phyloP scores from a whole-genome alignment of 2,329 filamentous ascomycete species.

The Sclerotinia borealis region DNA sequence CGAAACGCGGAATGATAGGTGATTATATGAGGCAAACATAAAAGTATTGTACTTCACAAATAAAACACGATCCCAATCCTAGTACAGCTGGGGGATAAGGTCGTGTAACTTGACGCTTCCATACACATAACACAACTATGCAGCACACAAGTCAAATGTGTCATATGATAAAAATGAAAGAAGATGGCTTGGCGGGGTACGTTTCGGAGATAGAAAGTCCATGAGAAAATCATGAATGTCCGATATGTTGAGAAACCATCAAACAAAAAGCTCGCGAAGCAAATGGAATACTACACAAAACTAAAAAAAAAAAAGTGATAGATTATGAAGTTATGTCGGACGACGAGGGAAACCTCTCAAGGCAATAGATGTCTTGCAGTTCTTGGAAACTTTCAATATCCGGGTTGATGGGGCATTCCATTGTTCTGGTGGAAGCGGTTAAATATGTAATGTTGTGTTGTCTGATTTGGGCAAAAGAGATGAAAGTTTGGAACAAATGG shows the following conservation, averaged over 20 bases:
- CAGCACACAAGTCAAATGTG: not conserved
- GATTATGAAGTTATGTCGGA: conserved; percentile 3
- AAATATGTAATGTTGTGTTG: conserved; percentile 2
- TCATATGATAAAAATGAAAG: not conserved
- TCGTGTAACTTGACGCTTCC: not conserved
- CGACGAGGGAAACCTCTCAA: not conserved
- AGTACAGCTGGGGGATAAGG: not conserved
- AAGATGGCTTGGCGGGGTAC: not conserved
- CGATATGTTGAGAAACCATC: not conserved
- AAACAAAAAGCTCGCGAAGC: not conserved
- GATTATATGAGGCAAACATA: not conserved
- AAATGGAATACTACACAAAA: not conserved
- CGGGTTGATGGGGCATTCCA: conserved; percentile 1
- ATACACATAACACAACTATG: too few relatives aligned
- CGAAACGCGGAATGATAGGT: not conserved
- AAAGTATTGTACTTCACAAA: not conserved
- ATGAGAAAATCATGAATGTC: not conserved
- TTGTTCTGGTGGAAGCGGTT: not conserved
- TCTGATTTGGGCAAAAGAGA: not conserved
- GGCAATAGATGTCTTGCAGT: conserved; percentile 1
- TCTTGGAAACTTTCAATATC: conserved; percentile 1
- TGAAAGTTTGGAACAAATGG: not conserved
- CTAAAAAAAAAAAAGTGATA: not conserved
- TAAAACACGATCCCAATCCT: not conserved
- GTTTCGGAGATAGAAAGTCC: not conserved